phyloP scores from a whole-genome alignment of 495 filamentous ascomycete species.

The Aspergillus biplanus region DNA sequence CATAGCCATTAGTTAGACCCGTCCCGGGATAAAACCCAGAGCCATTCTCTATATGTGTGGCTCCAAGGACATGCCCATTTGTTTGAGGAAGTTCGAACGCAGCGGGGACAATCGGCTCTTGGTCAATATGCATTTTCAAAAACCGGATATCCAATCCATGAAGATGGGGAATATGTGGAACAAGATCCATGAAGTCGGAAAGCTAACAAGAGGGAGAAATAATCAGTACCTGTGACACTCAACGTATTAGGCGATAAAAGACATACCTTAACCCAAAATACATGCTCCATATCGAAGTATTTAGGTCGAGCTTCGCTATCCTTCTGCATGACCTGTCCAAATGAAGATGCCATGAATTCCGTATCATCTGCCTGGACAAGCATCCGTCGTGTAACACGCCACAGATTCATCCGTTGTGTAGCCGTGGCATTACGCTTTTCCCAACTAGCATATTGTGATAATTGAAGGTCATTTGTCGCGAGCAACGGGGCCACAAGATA shows the following conservation, averaged over 20 bases:
- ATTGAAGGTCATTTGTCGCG: conserved; percentile 73
- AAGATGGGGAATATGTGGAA: conserved; percentile 71
- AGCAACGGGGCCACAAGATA: conserved; percentile 74
- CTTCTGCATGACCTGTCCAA: conserved; percentile 49
- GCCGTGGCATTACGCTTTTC: conserved; percentile 53
- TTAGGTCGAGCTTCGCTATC: conserved; percentile 54
- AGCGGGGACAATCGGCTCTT: conserved; percentile 34
- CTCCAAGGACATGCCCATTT: conserved; percentile 39
- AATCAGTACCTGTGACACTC: not conserved
- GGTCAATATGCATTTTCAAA: conserved; percentile 52
- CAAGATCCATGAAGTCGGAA: conserved; percentile 73
- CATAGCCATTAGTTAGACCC: conserved; percentile 44
- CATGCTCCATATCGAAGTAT: conserved; percentile 59
- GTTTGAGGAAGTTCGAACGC: conserved; percentile 27
- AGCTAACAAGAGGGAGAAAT: conserved; percentile 50
- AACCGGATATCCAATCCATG: conserved; percentile 60
- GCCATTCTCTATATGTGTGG: conserved; percentile 26
- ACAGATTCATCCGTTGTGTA: conserved; percentile 54
- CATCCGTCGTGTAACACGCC: conserved; percentile 56
- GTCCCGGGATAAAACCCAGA: conserved; percentile 31
- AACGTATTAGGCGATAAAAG: not conserved
- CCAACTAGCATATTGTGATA: conserved; percentile 76
- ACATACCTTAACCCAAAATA: conserved; percentile 79
- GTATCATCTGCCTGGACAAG: conserved; percentile 50
- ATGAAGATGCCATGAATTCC: conserved; percentile 39